Evolutionary conservation across 192 early-diverging fungal genomes (phyloP).

Genomic region (Linnemannia elongata): DNA sequence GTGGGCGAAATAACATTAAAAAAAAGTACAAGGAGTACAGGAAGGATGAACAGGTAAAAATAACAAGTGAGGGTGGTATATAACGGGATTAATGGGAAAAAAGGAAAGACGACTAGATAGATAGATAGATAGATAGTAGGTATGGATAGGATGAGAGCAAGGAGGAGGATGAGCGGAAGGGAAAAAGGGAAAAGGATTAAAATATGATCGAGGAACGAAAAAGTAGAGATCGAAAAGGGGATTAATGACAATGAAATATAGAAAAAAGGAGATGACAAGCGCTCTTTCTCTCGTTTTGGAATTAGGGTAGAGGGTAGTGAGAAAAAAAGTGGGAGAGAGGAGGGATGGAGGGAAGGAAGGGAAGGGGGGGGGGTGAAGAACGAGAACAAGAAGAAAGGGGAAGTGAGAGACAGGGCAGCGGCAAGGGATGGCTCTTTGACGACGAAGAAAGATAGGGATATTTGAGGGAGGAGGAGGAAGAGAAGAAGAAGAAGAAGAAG

Average conservation of each 20-base stretch:
- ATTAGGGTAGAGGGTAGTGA: not conserved
- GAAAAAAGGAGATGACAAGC: not conserved
- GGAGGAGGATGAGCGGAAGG: not conserved
- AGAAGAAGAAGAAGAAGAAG: too few relatives aligned
- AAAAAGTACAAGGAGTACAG: not conserved
- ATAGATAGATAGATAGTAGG: too few relatives aligned
- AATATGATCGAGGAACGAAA: not conserved
- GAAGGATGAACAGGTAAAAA: not conserved
- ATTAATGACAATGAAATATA: not conserved
- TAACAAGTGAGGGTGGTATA: not conserved
- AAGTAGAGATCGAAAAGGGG: not conserved
- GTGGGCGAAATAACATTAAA: not conserved
- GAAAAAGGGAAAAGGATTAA: not conserved
- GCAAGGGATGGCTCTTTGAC: not conserved
- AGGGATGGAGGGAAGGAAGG: not conserved
- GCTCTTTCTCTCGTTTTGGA: too few relatives aligned
- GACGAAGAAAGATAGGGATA: not conserved
- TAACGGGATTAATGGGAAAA: not conserved
- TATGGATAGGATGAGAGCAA: slow-evolving; percentile 2
- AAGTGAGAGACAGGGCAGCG: not conserved
- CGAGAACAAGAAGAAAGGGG: not conserved
- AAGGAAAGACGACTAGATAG: not conserved
- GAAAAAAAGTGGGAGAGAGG: not conserved
- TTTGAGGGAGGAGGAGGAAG: not conserved
- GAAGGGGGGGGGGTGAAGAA: not conserved